Conservation (phyloP, 805 yeast species). For the Wickerhamiella alocasiicola region DNA sequence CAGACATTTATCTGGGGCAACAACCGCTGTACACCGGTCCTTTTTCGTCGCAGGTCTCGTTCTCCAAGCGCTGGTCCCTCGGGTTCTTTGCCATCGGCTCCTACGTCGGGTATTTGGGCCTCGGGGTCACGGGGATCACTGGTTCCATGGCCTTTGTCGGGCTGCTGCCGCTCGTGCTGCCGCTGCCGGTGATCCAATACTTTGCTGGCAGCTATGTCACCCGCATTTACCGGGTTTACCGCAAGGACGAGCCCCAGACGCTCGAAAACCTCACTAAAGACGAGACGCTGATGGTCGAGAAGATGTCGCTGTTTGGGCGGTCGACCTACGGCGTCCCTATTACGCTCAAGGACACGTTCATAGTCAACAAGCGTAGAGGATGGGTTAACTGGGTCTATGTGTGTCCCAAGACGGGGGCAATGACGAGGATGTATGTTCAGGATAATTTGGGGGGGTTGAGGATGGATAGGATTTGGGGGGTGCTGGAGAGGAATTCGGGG, state of each 20-base stretch:
- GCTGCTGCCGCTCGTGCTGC: slow-evolving; percentile 35
- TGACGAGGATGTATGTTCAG: slow-evolving; percentile 40
- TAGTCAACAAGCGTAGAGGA: slow-evolving; percentile 32
- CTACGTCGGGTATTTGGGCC: slow-evolving; percentile 49
- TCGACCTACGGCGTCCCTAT: slow-evolving; percentile 52
- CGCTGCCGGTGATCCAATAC: slow-evolving; percentile 45
- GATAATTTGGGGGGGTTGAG: slow-evolving; percentile 71
- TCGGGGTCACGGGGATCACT: slow-evolving; percentile 41
- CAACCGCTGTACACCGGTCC: slow-evolving; percentile 57
- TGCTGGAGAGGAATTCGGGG: slow-evolving; percentile 56
- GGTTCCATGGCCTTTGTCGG: slow-evolving; percentile 35
- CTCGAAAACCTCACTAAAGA: slow-evolving; percentile 46
- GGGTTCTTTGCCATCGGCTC: slow-evolving; percentile 50
- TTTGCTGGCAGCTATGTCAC: slow-evolving; percentile 57
- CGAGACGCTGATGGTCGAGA: slow-evolving; percentile 57
- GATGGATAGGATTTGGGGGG: slow-evolving; percentile 79
- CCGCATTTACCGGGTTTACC: slow-evolving; percentile 57
- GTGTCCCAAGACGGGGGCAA: slow-evolving; percentile 24
- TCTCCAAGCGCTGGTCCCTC: slow-evolving; percentile 47
- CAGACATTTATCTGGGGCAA: slow-evolving; percentile 42
- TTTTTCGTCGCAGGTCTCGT: slow-evolving; percentile 45
- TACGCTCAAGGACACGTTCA: slow-evolving; percentile 33
- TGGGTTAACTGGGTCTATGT: slow-evolving; percentile 36
- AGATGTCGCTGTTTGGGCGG: slow-evolving; percentile 54
- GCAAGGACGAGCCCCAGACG: slow-evolving; percentile 47